Percentiles rank a stretch among this genome's conserved stretches.
These are phyloP conservation scores for Paragyromitra xinjiangensis DNA, from an alignment of 495 filamentous ascomycete genomes.

Conservation along the genomic window DNA sequence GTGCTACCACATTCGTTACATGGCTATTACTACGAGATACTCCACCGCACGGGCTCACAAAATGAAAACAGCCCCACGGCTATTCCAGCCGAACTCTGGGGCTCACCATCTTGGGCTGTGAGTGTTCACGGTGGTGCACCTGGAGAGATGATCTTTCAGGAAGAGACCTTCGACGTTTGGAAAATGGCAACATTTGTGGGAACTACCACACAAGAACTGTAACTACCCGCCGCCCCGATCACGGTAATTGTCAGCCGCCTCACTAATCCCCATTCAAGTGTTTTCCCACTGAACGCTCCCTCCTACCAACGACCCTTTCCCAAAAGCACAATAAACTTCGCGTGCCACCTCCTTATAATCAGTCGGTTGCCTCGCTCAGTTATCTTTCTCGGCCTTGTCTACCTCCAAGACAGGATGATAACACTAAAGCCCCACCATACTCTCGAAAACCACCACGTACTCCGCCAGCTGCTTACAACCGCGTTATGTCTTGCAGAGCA, in stretches of 20 bases:
- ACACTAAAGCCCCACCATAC: not conserved
- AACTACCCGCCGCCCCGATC: not conserved
- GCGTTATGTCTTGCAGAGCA: not conserved
- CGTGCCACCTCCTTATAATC: not conserved
- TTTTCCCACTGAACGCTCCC: not conserved
- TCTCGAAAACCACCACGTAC: not conserved
- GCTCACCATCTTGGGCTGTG: not conserved
- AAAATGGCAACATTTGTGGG: not conserved
- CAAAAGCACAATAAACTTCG: not conserved
- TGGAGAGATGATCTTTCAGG: not conserved
- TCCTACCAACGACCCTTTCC: not conserved
- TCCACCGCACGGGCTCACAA: not conserved
- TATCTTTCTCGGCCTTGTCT: constrained; percentile 2
- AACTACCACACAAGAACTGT: not conserved
- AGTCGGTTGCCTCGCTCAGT: not conserved
- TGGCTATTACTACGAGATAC: not conserved
- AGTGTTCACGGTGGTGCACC: not conserved
- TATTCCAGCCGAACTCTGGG: not conserved
- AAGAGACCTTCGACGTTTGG: not conserved
- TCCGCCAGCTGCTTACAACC: not conserved
- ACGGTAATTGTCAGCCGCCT: not conserved
- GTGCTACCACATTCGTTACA: not conserved
- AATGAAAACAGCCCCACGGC: not conserved
- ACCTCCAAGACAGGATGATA: constrained; percentile 2
- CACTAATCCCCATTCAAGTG: not conserved